phyloP scores from a whole-genome alignment of 495 filamentous ascomycete genomes.

The Penicillium mononematosum region DNA sequence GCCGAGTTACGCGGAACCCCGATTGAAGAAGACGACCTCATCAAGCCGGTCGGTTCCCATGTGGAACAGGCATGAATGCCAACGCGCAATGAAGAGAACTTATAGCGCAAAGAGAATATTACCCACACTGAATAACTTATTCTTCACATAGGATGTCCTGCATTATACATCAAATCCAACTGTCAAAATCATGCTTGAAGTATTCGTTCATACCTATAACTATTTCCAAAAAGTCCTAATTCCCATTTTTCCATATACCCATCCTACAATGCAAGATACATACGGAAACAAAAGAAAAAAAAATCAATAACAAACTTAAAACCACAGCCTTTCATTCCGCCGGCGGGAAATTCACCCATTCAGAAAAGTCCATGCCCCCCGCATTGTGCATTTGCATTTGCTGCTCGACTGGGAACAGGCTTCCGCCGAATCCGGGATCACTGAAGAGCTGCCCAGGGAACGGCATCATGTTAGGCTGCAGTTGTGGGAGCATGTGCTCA shows the following conservation, averaged over 20 bases:
- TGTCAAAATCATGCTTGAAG: neutral
- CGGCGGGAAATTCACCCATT: constrained; percentile 45
- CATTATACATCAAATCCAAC: neutral
- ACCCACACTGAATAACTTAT: neutral
- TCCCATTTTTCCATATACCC: constrained; percentile 1
- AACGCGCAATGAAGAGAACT: neutral
- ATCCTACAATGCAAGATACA: constrained; percentile 11
- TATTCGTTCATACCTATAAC: constrained; percentile 4
- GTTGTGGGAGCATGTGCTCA: constrained; percentile 15
- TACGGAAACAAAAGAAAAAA: neutral
- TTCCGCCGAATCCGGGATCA: constrained; percentile 37
- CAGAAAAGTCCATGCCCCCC: constrained; percentile 44
- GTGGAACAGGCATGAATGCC: constrained; percentile 16
- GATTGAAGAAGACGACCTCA: constrained; percentile 27
- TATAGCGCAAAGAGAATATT: neutral
- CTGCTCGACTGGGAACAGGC: constrained; percentile 42
- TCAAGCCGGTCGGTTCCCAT: constrained; percentile 30
- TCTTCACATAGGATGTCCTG: neutral
- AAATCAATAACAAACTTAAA: neutral
- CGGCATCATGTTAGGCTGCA: constrained; percentile 37
- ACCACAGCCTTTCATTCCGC: constrained; percentile 22
- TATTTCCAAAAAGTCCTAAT: neutral
- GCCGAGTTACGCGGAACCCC: constrained; percentile 54
- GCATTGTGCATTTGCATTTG: constrained; percentile 31
- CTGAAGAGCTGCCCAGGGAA: constrained; percentile 44